Percentiles rank a stretch among this genome's conserved stretches.
These are phyloP conservation scores for Naganishia onofrii DNA, from an alignment of 768 basidiomycete genomes.

Conservation along the genomic window DNA sequence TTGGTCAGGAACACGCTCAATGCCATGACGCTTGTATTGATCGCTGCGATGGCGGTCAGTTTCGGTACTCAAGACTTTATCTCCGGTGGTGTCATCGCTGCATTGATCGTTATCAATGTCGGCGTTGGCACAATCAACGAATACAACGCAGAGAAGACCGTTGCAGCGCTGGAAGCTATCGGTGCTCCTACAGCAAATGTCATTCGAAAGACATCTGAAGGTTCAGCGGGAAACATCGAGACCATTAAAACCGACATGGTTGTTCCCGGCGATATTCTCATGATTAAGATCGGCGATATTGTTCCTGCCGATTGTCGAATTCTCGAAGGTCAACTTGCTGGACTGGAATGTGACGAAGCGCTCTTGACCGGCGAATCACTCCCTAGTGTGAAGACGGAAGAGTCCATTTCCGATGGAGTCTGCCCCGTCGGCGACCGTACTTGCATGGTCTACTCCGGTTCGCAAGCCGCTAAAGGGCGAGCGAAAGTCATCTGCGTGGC, in stretches of 20 bases:
- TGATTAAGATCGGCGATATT: conserved; percentile 54
- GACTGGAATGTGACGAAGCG: conserved; percentile 59
- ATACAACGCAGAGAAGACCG: conserved; percentile 54
- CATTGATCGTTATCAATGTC: conserved; percentile 51
- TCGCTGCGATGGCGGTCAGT: conserved; percentile 57
- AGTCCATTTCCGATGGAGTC: conserved; percentile 39
- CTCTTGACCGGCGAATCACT: conserved; percentile 60
- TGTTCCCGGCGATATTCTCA: conserved; percentile 55
- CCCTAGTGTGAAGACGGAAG: conserved; percentile 56
- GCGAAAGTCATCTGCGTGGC: conserved; percentile 57
- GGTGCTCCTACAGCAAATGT: conserved; percentile 53
- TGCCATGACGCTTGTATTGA: conserved; percentile 46
- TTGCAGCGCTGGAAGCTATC: conserved; percentile 53
- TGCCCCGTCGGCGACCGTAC: conserved; percentile 30
- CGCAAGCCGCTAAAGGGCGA: conserved; percentile 58
- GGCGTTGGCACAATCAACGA: conserved; percentile 49
- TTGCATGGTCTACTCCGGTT: conserved; percentile 53
- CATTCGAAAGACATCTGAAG: conserved; percentile 39
- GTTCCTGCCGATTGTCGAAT: conserved; percentile 56
- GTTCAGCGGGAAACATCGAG: conserved; percentile 28
- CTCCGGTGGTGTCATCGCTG: conserved; percentile 56
- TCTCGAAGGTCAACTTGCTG: conserved; percentile 53
- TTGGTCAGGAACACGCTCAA: conserved; percentile 48
- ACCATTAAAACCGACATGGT: conserved; percentile 35
- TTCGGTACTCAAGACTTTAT: conserved; percentile 62